Evolutionary conservation across 1,284 basidiomycete species (phyloP), one percentile per base, ranked within the genome.

Genomic region (Dichomitus squalens): DNA sequence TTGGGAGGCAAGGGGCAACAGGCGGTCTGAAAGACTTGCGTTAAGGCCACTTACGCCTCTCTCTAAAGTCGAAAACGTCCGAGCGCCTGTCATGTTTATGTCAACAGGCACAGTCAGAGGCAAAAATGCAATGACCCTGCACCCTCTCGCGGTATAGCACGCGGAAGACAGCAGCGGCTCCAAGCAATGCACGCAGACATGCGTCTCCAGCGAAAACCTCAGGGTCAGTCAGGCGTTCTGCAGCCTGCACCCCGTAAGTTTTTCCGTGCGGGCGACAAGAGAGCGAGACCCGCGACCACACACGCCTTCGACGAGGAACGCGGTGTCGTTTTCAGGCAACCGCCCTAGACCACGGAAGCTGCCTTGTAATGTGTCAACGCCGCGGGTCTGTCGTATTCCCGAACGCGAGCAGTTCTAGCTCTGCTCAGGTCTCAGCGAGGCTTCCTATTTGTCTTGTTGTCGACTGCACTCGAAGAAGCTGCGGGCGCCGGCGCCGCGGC

Each of bases 231-330:
- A 31, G 48, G 51, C 52, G 60, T 41, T 29, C 53, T 16, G 47
- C 38, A 31, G 35, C 47, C 47, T 46, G 57, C 49, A 58, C 60
- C 60, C 60, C 57, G 57, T 62, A 62, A 62, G 57, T 58, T 62
- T 59, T 58, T 40, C 39, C 31, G 41, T 40, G 52, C 38, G 57
- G 29, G 55, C 51, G 56, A 58, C 36, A 41, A 55, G 50, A 47
- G 40, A 31, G 43, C 36, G 21, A n/a, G 35, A 53, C 25, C 41
- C 41, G 25, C 41, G 41, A 27, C 23, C 41, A n/a, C 41, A 25
- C 41, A 29, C 41, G 14, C 25, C 41, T 44, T 44, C 41, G 21
- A 14, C 27, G 25, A 14, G 25, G 41, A 44, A 44, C 23, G 25
- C 41, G 41, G 5, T 27, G 41, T 16, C 25, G 29, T n/a, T 44